Conservation (phyloP, 1,284 basidiomycete genomes). For the Sporisorium graminicola region DNA sequence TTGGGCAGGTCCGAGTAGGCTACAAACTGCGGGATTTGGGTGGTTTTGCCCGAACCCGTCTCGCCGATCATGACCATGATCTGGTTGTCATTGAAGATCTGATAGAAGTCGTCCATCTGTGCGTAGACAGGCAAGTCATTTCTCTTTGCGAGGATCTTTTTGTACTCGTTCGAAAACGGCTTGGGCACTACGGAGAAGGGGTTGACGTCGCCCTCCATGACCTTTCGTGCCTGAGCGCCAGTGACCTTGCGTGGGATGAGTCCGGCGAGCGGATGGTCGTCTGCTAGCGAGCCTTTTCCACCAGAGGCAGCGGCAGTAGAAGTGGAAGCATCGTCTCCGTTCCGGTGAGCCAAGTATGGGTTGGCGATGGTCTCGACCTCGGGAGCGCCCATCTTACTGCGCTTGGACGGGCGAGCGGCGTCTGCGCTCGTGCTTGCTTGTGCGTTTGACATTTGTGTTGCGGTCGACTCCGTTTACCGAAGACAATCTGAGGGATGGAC, state of each 20-base stretch:
- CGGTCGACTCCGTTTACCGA: not conserved
- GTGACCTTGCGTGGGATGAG: constrained; percentile 83
- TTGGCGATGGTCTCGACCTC: constrained; percentile 48
- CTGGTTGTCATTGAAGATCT: constrained; percentile 87
- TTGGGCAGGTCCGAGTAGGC: constrained; percentile 92
- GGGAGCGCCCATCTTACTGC: constrained; percentile 48
- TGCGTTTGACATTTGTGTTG: constrained; percentile 24
- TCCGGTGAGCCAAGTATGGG: constrained; percentile 62
- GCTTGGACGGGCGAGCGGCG: constrained; percentile 46
- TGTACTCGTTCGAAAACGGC: constrained; percentile 84
- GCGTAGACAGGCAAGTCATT: constrained; percentile 91
- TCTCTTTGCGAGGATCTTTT: constrained; percentile 84
- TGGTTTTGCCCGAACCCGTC: constrained; percentile 98
- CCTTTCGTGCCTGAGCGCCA: constrained; percentile 78
- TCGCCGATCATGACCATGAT: constrained; percentile 97
- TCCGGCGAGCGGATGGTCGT: constrained; percentile 78
- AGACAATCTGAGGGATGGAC: too few species aligned
- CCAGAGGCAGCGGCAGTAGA: constrained; percentile 10
- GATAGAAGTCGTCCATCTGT: constrained; percentile 92
- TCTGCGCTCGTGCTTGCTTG: constrained; percentile 38
- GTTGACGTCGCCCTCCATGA: constrained; percentile 85
- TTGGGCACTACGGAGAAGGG: constrained; percentile 77
- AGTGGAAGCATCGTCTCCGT: constrained; percentile 31
- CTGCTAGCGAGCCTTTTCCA: constrained; percentile 17
- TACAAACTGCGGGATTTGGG: constrained; percentile 98